These are phyloP conservation scores for Dryas octopetala DNA, from an alignment of 306 rosid species.

Conservation along the genomic window DNA sequence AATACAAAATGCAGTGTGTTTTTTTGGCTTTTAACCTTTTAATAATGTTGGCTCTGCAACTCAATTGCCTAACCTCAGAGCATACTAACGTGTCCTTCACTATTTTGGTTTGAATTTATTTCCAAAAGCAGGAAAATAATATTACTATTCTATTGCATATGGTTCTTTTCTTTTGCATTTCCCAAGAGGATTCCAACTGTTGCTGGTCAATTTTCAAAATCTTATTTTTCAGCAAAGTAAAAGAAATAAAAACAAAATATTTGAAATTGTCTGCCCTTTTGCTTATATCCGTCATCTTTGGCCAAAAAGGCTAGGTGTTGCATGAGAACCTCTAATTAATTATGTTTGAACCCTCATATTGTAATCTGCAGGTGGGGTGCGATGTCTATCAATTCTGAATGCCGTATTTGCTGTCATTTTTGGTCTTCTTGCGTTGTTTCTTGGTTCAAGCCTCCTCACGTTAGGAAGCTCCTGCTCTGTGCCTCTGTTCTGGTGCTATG, in stretches of 20 bases:
- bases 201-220: background rate
- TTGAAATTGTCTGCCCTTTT: background rate
- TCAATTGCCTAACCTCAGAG: background rate
- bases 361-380: constrained; percentile 77
- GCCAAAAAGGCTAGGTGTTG: constrained; percentile 4
- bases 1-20: background rate
- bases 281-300: background rate
- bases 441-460: constrained; percentile 94
- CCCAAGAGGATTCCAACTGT: background rate
- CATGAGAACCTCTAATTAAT: constrained; percentile 6
- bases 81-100: too few species aligned
- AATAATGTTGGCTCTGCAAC: background rate
- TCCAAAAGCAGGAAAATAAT: background rate
- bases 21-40: background rate
- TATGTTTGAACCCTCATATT: constrained; percentile 20
- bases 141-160: background rate
- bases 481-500: constrained; percentile 96
- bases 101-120: too few species aligned
- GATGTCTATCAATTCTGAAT: constrained; percentile 85
- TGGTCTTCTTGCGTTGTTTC: constrained; percentile 86
- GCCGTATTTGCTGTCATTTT: constrained; percentile 67
- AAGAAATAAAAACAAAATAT: too few species aligned
- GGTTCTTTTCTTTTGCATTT: background rate
- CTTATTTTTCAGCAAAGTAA: background rate
- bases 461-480: constrained; percentile 73